Base-by-base conservation (phyloP, 225 moss, liverwort and hornwort genomes). In the Ulota crispa region DNA sequence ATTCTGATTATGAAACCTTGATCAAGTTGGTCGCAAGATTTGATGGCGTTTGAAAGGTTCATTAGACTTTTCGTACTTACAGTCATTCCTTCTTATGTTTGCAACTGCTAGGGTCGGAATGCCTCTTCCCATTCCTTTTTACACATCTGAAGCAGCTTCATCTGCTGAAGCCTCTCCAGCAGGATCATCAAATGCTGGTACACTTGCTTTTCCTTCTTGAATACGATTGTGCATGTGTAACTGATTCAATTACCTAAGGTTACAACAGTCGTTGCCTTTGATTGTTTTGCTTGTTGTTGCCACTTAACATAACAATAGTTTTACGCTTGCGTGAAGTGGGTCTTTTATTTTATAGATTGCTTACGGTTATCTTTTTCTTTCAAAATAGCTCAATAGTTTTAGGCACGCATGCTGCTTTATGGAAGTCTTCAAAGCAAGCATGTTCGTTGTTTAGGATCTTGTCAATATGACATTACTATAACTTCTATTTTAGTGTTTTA, bases 111-210 rank as follows among this genome's bases (percentile, higher is more conserved):
- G 82, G 43, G 26, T 56, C 12, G 62, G 79, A 0, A 11, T 79
- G 79, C 82, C 82, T 6, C 76, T 89, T 60, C 86, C 89, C 56
- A 50, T 73, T 73, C 87, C 87, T 62, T 89, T 76, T 66, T 68
- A 86, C 71, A 10, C 64, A 43, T 81, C 89, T 67, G 79, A 71
- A 82, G 65, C 79, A 59, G 70, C 75, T 70, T 37, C 72, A 16
- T 5, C 71, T 37, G 39, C 74, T 55, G 84, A 79, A 57, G 68
- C 28, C 13, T 39, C 78, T 64, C 57, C 65, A 37, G 37, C 31
- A 34, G 81, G 6, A 64, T 86, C 84, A 71, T 75, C 78, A 54
- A 77, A 42, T 78, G 54, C 77, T 68, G 83, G 88, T 88, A 83
- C 37, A 64, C 21, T 12, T 77, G 21, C 24, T 63, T 27, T n/a